A percentile compares a stretch with the other conserved stretches of the same genome.
Conservation (phyloP, 1,139 yeast genomes). For the Suhomyces atakaporum region DNA sequence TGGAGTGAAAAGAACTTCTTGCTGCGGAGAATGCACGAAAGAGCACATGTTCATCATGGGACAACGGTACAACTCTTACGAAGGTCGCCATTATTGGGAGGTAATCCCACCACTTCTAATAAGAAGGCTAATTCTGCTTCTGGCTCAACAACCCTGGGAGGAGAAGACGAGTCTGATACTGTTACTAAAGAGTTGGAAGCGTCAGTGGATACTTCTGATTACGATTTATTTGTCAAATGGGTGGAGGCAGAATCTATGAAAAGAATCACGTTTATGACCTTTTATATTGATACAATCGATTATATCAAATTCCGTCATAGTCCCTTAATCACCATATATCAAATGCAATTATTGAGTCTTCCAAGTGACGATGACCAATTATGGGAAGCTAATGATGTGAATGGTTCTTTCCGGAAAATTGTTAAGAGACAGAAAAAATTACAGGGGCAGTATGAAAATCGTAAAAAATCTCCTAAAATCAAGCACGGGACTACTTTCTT, state of each 20-base stretch:
- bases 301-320: conserved; percentile 81
- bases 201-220: conserved; percentile 25
- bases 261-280: conserved; percentile 76
- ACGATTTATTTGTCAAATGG: conserved; percentile 53
- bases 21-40: conserved; percentile 61
- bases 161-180: conserved; percentile 34
- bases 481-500: conserved; percentile 36
- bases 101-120: conserved; percentile 49
- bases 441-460: conserved; percentile 18
- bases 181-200: conserved; percentile 20
- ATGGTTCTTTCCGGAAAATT: conserved; percentile 43
- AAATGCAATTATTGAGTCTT: conserved; percentile 64
- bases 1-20: conserved; percentile 67
- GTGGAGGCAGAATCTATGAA: conserved; percentile 77
- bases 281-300: conserved; percentile 76
- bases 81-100: conserved; percentile 73
- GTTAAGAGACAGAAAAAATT: conserved; percentile 41
- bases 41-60: conserved; percentile 79
- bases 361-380: conserved; percentile 74
- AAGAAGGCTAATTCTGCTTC: conserved; percentile 22
- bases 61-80: conserved; percentile 71
- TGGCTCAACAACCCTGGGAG: conserved; percentile 32
- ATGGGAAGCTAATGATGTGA: conserved; percentile 60
- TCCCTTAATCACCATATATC: conserved; percentile 67
- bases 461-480: conserved; percentile 17